Evolutionary conservation across 202 grass and related monocot species (phyloP).

Genomic region (Zoysia matrella): DNA sequence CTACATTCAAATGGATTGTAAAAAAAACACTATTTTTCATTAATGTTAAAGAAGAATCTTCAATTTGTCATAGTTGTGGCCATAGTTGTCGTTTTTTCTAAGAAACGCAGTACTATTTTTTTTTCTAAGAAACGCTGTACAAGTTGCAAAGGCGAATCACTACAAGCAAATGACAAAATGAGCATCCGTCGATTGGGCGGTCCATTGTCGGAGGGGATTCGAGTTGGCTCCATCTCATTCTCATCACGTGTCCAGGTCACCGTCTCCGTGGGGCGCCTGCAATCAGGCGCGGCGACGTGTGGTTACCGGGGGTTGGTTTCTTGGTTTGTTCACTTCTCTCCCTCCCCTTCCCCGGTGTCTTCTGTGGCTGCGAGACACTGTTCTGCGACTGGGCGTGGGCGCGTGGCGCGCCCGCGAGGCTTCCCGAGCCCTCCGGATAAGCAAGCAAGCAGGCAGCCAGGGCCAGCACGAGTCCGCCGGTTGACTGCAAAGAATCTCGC

Average conservation of each 20-base stretch:
- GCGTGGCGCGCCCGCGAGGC: background rate
- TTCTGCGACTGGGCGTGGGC: background rate
- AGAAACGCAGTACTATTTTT: background rate
- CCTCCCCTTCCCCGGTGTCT: background rate
- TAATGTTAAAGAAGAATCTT: background rate
- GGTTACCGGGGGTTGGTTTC: conserved; percentile 22
- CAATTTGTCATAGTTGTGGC: background rate
- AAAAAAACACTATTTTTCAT: background rate
- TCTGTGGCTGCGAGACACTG: conserved; percentile 6
- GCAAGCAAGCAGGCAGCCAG: background rate
- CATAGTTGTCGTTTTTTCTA: background rate
- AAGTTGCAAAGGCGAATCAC: conserved; percentile 16
- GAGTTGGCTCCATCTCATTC: background rate
- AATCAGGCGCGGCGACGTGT: conserved; percentile 17
- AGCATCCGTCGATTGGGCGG: background rate
- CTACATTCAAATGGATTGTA: no score
- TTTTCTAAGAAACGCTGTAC: background rate
- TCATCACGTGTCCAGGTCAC: conserved; percentile 19
- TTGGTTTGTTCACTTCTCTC: background rate
- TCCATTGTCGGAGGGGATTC: conserved; percentile 4
- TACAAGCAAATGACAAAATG: conserved; percentile 4
- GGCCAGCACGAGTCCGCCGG: background rate
- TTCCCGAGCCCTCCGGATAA: conserved; percentile 25
- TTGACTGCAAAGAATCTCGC: conserved; percentile 16
- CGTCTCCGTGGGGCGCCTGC: conserved; percentile 10